phyloP scores from a whole-genome alignment of 1,284 basidiomycete genomes.

The Austroboletus niveus region DNA sequence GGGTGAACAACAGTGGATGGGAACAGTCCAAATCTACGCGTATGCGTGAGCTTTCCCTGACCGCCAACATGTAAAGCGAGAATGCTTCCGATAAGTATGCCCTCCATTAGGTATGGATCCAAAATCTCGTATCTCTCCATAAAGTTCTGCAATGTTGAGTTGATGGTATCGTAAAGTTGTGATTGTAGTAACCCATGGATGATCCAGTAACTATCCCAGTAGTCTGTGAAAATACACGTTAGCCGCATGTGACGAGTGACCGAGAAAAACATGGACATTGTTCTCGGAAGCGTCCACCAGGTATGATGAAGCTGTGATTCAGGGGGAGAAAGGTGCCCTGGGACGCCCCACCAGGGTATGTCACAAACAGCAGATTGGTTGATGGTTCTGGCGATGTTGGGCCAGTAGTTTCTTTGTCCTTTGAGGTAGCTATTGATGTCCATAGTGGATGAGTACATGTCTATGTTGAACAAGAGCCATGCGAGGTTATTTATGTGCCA shows the following conservation, averaged over 20 bases:
- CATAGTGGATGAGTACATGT: too few species aligned
- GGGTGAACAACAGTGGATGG: conserved; percentile 85
- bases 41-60: not conserved
- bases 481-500: too few species aligned
- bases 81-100: conserved; percentile 65
- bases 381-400: conserved; percentile 72
- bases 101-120: conserved; percentile 96
- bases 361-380: conserved; percentile 71
- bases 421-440: too few species aligned
- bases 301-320: conserved; percentile 88
- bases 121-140: conserved; percentile 83
- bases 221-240: conserved; percentile 42
- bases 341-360: conserved; percentile 49
- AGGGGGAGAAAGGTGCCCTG: conserved; percentile 85
- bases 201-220: conserved; percentile 90
- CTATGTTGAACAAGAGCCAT: too few species aligned
- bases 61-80: conserved; percentile 6
- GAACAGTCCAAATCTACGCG: conserved; percentile 77
- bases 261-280: conserved; percentile 44
- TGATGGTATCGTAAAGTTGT: conserved; percentile 70
- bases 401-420: conserved; percentile 55
- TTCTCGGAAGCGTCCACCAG: conserved; percentile 75
- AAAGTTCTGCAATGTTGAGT: conserved; percentile 83
- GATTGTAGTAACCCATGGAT: conserved; percentile 80
- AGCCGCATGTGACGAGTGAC: conserved; percentile 5